A percentile compares a stretch with the other conserved stretches of the same genome.
Evolutionary conservation across 2,329 filamentous ascomycete genomes (phyloP).

Genomic region (Xylaria hypoxylon): DNA sequence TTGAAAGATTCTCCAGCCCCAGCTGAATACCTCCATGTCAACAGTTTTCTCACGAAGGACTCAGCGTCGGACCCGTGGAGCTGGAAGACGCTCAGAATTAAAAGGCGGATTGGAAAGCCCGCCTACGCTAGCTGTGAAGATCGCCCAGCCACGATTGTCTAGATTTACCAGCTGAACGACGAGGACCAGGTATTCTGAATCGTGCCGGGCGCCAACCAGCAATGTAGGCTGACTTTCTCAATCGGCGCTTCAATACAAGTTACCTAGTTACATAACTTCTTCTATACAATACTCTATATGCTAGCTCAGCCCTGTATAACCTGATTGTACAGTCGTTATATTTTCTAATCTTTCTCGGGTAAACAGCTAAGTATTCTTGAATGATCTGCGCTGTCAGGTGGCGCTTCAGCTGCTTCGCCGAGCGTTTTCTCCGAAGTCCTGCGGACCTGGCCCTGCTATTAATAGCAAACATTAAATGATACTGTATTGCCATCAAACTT

Average conservation of each 20-base stretch:
- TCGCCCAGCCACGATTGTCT: conserved; percentile 12
- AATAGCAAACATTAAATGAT: too few species aligned
- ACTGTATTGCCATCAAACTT: too few species aligned
- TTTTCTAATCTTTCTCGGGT: neutral
- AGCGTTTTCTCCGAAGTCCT: neutral
- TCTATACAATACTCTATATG: neutral
- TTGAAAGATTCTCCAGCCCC: neutral
- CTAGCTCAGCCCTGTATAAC: neutral
- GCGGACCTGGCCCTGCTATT: conserved; percentile 1
- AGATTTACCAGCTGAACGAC: conserved; percentile 17
- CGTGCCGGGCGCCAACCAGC: too few species aligned
- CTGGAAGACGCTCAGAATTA: neutral
- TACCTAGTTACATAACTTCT: neutral
- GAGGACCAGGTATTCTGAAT: neutral
- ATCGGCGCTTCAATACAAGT: too few species aligned
- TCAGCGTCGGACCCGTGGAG: neutral
- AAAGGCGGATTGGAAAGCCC: neutral
- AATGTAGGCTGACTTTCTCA: neutral
- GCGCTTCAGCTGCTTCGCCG: neutral
- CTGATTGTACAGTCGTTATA: neutral
- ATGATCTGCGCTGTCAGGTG: neutral
- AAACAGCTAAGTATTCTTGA: conserved; percentile 3
- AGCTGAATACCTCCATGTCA: conserved; percentile 5
- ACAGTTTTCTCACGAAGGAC: neutral
- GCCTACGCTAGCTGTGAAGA: conserved; percentile 2